Base-by-base conservation (phyloP, 208 protist species). In the Endotrypanum monterogeii region DNA sequence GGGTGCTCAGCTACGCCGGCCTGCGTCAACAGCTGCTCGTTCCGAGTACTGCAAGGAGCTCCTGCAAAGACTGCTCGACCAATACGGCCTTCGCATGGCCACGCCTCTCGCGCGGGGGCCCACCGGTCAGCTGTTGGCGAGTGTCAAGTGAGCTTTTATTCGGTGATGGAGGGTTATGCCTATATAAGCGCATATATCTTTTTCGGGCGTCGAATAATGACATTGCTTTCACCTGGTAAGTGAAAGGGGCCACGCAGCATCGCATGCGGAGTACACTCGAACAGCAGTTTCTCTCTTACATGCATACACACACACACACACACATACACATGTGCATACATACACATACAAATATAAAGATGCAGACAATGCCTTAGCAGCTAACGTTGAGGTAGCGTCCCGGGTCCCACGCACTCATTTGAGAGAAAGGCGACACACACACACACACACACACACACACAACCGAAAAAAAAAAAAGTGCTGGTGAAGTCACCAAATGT, bases 81-180 rank as follows among this genome's bases (percentile, higher is more conserved):
- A 81, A 35, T 80, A 82, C 35, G 76, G 67, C 8, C 57, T 87
- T 9, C 82, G 85, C 35, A 55, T 83, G 12, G 83, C 76, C 11
- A 71, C 70, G 16, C 79, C 79, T n/a, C 44, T 76, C 9, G 63
- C 73, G 0, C 60, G 20, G 28, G n/a, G 18, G 9, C n/a, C 30
- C 65, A 7, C 16, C 65, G 37, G 23, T 32, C 46, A 70, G 50
- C 30, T 28, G 16, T 20, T 63, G 35, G 32, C 60, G 60, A 48
- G 37, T 18, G 37, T 18, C 60, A 5, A 63, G 58, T 63, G 18
- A 63, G 44, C 3, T 28, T 30, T n/a, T 23, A 63, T 46, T 37
- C 39, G 5, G 58, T 41, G 7, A 37, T 1, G 20, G 56, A n/a
- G 56, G 56, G 28, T 5, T 6, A 35, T 58, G 9, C 56, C 25